These are phyloP conservation scores for Fragaria nilgerrensis DNA, from an alignment of 306 rosid species.

Conservation along the genomic window DNA sequence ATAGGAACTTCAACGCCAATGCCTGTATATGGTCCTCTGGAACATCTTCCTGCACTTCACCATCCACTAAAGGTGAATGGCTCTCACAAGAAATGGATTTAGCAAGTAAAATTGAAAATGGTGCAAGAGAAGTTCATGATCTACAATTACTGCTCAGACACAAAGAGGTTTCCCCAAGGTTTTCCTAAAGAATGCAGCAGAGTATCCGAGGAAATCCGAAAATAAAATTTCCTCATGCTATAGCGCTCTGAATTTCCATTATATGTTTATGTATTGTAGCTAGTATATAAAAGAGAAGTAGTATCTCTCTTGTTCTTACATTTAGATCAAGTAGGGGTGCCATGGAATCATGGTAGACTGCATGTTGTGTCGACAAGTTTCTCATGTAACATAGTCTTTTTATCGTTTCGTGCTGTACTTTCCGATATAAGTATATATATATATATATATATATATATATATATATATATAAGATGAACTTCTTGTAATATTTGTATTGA, in stretches of 20 bases:
- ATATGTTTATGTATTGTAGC: neutral
- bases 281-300: neutral
- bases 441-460: too few species aligned
- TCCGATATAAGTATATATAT: neutral
- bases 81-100: constrained; percentile 44
- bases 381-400: too few species aligned
- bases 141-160: constrained; percentile 61
- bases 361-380: too few species aligned
- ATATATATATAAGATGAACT: too few species aligned
- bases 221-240: neutral
- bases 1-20: constrained; percentile 52
- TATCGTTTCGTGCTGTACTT: neutral
- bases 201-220: neutral
- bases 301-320: too few species aligned
- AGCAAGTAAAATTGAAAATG: constrained; percentile 37
- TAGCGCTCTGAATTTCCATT: neutral
- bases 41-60: constrained; percentile 47
- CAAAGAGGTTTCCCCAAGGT: constrained; percentile 58
- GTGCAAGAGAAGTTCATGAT: constrained; percentile 68
- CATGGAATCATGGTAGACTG: too few species aligned
- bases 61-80: constrained; percentile 18
- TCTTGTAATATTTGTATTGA: neutral
- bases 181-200: constrained; percentile 49
- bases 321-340: too few species aligned
- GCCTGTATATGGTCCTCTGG: constrained; percentile 55